Evolutionary conservation across 305 asterid genomes (phyloP), one percentile per base, ranked within the genome.

Genomic region (Solanum hybrid): DNA sequence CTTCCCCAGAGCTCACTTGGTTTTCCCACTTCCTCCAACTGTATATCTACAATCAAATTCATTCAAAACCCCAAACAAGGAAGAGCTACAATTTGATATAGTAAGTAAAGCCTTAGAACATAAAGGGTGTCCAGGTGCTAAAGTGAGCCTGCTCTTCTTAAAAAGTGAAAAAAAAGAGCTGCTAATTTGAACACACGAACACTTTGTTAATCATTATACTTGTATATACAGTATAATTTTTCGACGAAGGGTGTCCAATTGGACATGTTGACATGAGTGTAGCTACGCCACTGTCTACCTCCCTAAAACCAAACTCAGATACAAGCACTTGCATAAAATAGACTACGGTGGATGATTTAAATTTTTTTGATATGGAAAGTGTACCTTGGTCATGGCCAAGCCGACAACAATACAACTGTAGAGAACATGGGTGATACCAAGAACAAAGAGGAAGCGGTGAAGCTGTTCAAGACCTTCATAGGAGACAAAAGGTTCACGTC

Each of bases 11-110:
- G 78, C 92, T 90, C 22, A 94, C 95, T 90, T 94, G 98, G 90
- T 93, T 88, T 93, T 97, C 99, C 98, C 98, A 97, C 91, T 96
- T 96, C 91, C 98, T 96, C 99, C 99, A 97, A 92, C 98, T 97
- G 90, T 97, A 97, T 89, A 96, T 97, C 99, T 97, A 86, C 93
- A 91, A 90, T 86, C 64, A 85, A 34, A 38, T 19, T 36, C 73
- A 91, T 13, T 35, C 32, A 11, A 19, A 85, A 26, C 29, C 66
- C 4, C 71, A 60, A 32, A 31, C 42, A 84, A 84, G 75, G 86
- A 51, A 45, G 40, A 45, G 11, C 40, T 56, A 56, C 69, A 56
- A 56, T 56, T 19, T 56, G 69, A 56, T 56, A 56, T 6, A 19
- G 24, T 17, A 56, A 6, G 69, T 56, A 56, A 56, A 56, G 10